Percentiles rank a stretch among this genome's conserved stretches.
Evolutionary conservation across 164 flowering plant species (phyloP).

Genomic region (Tetracentron sinense): DNA sequence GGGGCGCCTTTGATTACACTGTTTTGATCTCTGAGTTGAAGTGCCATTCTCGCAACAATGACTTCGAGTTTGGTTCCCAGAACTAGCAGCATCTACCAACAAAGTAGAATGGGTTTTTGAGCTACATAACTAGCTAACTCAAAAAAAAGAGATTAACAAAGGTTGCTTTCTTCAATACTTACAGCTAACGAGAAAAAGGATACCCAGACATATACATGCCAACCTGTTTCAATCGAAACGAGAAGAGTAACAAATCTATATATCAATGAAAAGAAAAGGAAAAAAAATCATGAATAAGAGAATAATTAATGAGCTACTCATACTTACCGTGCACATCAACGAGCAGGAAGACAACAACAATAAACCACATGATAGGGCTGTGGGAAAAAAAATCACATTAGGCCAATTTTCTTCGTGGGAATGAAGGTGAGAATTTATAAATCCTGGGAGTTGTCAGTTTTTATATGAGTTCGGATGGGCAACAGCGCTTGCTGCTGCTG

Average conservation of each 20-base stretch:
- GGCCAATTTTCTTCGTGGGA: no score
- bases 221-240: slow-evolving; percentile 30
- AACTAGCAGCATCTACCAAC: slow-evolving; percentile 36
- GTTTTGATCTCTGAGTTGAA: slow-evolving; percentile 34
- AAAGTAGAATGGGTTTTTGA: background rate
- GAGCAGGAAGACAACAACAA: slow-evolving; percentile 53
- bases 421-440: no score
- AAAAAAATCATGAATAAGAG: background rate
- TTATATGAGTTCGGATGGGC: no score
- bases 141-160: no score
- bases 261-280: background rate
- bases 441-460: no score
- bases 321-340: slow-evolving; percentile 51
- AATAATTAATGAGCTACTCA: background rate
- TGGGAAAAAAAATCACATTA: background rate
- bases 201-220: slow-evolving; percentile 47
- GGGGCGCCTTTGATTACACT: slow-evolving; percentile 47
- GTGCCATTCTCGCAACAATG: slow-evolving; percentile 54
- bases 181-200: slow-evolving; percentile 50
- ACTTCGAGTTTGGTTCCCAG: slow-evolving; percentile 62
- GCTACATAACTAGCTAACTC: background rate
- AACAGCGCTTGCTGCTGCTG: no score
- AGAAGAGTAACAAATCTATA: background rate
- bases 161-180: slow-evolving; percentile 15
- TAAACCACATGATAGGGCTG: slow-evolving; percentile 62